Evolutionary conservation across 2,329 filamentous ascomycete species (phyloP).

Genomic region (Penicillium sp.): DNA sequence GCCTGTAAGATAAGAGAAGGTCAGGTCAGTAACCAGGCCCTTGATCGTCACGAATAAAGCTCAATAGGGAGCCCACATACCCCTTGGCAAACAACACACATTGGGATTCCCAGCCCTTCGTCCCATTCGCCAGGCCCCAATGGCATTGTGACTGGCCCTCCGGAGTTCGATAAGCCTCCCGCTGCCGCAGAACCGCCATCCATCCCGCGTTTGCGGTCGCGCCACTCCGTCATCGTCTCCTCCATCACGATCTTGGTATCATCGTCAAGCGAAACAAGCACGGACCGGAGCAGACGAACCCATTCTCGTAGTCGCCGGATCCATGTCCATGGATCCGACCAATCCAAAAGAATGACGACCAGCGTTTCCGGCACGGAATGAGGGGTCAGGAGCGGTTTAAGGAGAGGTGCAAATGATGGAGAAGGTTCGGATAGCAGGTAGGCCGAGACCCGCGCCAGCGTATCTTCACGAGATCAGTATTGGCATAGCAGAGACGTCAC

Average conservation of each 20-base stretch:
- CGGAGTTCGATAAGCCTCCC: constrained; percentile 55
- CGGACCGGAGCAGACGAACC: constrained; percentile 77
- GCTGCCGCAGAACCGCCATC: constrained; percentile 58
- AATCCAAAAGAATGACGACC: constrained; percentile 89
- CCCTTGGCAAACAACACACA: constrained; percentile 95
- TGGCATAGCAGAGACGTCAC: constrained; percentile 2
- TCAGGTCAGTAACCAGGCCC: constrained; percentile 21
- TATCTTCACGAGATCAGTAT: constrained; percentile 57
- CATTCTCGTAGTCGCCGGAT: constrained; percentile 83
- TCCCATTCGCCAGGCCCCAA: constrained; percentile 91
- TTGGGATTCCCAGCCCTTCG: constrained; percentile 76
- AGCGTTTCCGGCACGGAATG: constrained; percentile 81
- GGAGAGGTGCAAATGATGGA: constrained; percentile 73
- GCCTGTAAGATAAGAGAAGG: too few species aligned
- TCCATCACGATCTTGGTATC: constrained; percentile 82
- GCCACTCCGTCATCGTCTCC: constrained; percentile 77
- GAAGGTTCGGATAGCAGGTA: constrained; percentile 86
- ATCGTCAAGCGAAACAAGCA: constrained; percentile 69
- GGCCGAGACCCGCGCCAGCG: constrained; percentile 80
- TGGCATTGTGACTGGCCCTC: constrained; percentile 69
- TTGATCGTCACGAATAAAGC: background rate
- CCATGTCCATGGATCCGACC: constrained; percentile 92
- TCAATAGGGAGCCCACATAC: constrained; percentile 49
- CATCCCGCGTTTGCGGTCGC: constrained; percentile 66
- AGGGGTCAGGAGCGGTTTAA: constrained; percentile 79